Evolutionary conservation across 441 rosid species (phyloP), one percentile per base, ranked within the genome.

Genomic region (Croton laevigatus): DNA sequence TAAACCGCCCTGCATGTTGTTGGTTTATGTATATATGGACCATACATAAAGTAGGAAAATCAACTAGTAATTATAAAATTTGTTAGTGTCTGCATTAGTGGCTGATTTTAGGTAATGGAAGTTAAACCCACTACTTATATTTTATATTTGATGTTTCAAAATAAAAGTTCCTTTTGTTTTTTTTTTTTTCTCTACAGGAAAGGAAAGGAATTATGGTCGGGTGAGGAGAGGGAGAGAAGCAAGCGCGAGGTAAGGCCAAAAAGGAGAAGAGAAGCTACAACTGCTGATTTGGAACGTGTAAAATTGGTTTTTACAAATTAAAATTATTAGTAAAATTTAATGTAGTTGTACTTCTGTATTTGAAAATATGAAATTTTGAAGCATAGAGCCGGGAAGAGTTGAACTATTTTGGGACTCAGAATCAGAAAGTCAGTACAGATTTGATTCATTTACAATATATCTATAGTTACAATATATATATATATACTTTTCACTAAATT

Each of bases 221-320:
- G 34, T 54, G 78, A 65, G 62, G 78, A 65, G 62, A 74, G 69
- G 58, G 62, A 66, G 52, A 75, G 72, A 65, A 75, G 75, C 69
- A 76, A 70, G 73, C 38, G 73, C 38, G 48, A 37, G 67, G 57
- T 19, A 64, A 53, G 58, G 69, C 51, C 65, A 52, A 46, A 32
- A 27, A 27, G 54, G 69, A 64, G 74, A 53, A 79, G 46, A 54
- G 75, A 76, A 48, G 70, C 49, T 20, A 38, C 22, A 23, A 20
- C 58, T 6, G 20, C 64, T 57, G 69, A 59, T 52, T 9, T 57
- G 40, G 48, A 54, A 22, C 32, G 22, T 59, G 37, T 51, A 27
- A 54, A 19, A 64, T 34, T 14, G 57, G 59, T 45, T 53, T 27
- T 27, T 27, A 27, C 32, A 27, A 2, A n/a, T n/a, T n/a, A n/a